phyloP scores from a whole-genome alignment of 768 basidiomycete genomes.

The Phanerochaete sordida region DNA sequence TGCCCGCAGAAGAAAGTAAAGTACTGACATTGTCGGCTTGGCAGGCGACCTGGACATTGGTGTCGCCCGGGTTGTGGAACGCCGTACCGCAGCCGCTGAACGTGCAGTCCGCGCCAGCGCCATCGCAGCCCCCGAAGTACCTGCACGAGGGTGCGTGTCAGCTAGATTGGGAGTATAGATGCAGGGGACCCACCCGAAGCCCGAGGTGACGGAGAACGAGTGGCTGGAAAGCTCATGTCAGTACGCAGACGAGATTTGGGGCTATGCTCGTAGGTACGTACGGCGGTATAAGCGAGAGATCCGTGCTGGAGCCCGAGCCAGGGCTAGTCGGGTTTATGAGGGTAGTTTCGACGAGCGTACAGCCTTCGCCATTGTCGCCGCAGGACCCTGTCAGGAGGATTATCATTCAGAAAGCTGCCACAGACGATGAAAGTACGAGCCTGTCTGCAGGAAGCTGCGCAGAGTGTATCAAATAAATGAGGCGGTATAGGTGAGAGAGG shows the following conservation, averaged over 20 bases:
- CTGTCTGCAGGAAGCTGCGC: slow-evolving; percentile 4
- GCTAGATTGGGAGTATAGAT: not conserved
- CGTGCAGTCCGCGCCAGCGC: slow-evolving; percentile 41
- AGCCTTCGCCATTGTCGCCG: slow-evolving; percentile 36
- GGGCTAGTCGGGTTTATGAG: slow-evolving; percentile 30
- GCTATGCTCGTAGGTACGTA: slow-evolving; percentile 21
- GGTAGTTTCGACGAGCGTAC: slow-evolving; percentile 36
- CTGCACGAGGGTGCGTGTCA: slow-evolving; percentile 17
- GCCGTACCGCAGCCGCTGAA: slow-evolving; percentile 31
- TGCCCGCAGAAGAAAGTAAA: not conserved
- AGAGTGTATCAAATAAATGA: no score
- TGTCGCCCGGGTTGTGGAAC: slow-evolving; percentile 34
- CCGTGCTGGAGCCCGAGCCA: slow-evolving; percentile 32
- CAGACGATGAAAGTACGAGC: not conserved
- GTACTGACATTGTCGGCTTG: slow-evolving; percentile 32
- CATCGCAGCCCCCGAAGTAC: slow-evolving; percentile 41
- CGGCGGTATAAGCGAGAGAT: slow-evolving; percentile 40
- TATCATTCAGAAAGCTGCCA: no score
- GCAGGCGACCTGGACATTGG: slow-evolving; percentile 36
- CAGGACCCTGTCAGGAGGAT: slow-evolving; percentile 25
- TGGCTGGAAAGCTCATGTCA: slow-evolving; percentile 23
- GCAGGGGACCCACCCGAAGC: slow-evolving; percentile 32
- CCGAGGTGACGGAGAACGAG: slow-evolving; percentile 36
- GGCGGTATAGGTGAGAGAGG: not conserved
- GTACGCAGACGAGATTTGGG: not conserved